phyloP scores from a whole-genome alignment of 805 yeast species.

The Saccharomycopsis fodiens region DNA sequence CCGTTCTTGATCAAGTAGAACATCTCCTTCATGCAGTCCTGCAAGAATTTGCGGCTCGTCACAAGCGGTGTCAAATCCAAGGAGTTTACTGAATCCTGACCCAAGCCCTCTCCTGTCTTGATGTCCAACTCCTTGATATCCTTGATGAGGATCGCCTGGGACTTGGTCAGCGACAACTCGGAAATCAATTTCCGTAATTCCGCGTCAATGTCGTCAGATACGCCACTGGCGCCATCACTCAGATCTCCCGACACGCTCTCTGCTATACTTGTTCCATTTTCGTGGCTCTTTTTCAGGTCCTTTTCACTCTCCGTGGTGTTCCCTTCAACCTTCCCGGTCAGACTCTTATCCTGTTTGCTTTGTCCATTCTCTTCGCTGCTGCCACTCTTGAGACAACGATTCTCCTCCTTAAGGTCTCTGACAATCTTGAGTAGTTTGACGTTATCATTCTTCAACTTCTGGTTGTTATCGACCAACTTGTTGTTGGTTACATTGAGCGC shows the following conservation, averaged over 20 bases:
- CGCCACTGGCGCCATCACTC: not conserved
- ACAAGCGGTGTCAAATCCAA: constrained; percentile 21
- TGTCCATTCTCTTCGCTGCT: not conserved
- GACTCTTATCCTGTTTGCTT: not conserved
- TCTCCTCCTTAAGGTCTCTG: constrained; percentile 11
- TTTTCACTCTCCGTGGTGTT: not conserved
- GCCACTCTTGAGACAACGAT: constrained; percentile 3
- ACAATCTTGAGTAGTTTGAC: constrained; percentile 9
- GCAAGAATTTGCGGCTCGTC: constrained; percentile 25
- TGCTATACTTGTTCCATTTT: not conserved
- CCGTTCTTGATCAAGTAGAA: constrained; percentile 22
- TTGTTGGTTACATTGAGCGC: constrained; percentile 24
- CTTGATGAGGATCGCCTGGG: constrained; percentile 13
- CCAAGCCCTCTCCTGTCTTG: not conserved
- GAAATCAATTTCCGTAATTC: constrained; percentile 15
- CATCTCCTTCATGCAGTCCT: constrained; percentile 26
- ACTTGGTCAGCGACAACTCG: constrained; percentile 12
- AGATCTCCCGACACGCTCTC: not conserved
- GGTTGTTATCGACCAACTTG: constrained; percentile 13
- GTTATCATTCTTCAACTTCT: constrained; percentile 15
- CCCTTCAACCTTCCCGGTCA: not conserved
- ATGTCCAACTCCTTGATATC: constrained; percentile 14
- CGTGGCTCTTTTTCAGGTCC: not conserved
- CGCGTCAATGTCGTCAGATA: constrained; percentile 8
- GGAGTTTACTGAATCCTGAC: constrained; percentile 2